Base-by-base conservation (phyloP, 805 yeast species). In the Yarrowia sp. region DNA sequence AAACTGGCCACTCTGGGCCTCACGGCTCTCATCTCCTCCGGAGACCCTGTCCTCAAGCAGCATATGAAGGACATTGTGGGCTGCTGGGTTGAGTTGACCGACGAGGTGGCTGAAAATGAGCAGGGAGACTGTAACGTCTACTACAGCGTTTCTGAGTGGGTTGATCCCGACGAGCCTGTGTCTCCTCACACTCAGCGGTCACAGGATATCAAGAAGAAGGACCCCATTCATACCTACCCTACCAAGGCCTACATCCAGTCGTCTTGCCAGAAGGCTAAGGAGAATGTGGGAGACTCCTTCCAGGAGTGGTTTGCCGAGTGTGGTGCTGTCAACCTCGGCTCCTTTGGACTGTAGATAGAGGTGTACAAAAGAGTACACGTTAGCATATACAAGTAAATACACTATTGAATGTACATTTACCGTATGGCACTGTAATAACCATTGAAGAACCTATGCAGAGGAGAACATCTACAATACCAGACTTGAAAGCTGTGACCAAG, bases 1-100 rank as follows among this genome's bases (percentile, higher is more conserved):
- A 94, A 94, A 76, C 79, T 88, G 65, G 86, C 84, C 71, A 78
- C 87, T 3, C 75, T 91, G 69, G 95, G 91, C 0, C 75, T 90
- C 9, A 78, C 88, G 3, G 78, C 87, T 12, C 72, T 89, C 63
- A 71, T 85, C 13, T 76, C 82, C 36, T 77, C 83, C 1, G 79
- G 80, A 1, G 70, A 74, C 30, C 69, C 73, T 2, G 71, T 75
- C 0, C 72, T 79, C 14, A 70, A 78, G 58, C 70, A 74, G n/a
- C 77, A 71, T 53, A 74, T 66, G 8, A 74, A 75, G 33, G 74
- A 75, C 2, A 72, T 79, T 12, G 75, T 85, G 6, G 76, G 80
- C 2, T 70, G 82, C 8, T 83, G 86, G 85, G 77, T 81, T 3
- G 79, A 83, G 63, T 81, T 89, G 69, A 74, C 91, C 60, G 97